These are phyloP conservation scores for Vanderwaltozyma polyspora DNA, from an alignment of 805 yeast genomes.

Conservation along the genomic window DNA sequence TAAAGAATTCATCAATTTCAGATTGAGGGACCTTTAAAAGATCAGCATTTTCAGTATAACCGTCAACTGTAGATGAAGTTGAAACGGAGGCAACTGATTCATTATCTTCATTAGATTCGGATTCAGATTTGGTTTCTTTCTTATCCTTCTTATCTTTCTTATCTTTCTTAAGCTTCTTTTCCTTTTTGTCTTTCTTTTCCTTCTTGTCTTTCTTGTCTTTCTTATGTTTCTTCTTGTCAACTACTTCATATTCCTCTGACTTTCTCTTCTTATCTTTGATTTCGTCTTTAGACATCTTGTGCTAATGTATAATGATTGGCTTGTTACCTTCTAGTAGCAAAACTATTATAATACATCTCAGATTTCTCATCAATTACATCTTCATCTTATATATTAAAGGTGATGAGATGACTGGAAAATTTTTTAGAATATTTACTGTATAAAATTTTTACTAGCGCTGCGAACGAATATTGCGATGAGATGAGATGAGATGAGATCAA, in stretches of 20 bases:
- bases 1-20: conserved; percentile 51
- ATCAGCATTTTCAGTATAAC: conserved; percentile 31
- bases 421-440: no score
- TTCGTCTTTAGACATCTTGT: conserved; percentile 28
- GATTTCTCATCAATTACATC: no score
- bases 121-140: conserved; percentile 26
- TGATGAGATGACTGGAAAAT: no score
- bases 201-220: conserved; percentile 15
- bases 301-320: no score
- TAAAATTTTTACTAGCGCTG: no score
- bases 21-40: conserved; percentile 35
- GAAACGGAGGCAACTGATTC: conserved; percentile 3
- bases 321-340: no score
- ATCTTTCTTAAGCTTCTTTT: conserved; percentile 25
- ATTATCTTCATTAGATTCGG: conserved; percentile 8
- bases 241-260: conserved; percentile 24
- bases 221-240: conserved; percentile 17
- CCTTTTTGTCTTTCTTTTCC: conserved; percentile 18
- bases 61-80: conserved; percentile 3
- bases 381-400: no score
- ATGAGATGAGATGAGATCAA: no score
- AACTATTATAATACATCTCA: no score
- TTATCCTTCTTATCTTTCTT: conserved; percentile 26
- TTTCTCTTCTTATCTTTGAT: conserved; percentile 32
- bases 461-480: no score